A percentile compares a stretch with the other conserved stretches of the same genome.
Evolutionary conservation across 2,329 filamentous ascomycete genomes (phyloP).

Genomic region (Botrytis squamosa): DNA sequence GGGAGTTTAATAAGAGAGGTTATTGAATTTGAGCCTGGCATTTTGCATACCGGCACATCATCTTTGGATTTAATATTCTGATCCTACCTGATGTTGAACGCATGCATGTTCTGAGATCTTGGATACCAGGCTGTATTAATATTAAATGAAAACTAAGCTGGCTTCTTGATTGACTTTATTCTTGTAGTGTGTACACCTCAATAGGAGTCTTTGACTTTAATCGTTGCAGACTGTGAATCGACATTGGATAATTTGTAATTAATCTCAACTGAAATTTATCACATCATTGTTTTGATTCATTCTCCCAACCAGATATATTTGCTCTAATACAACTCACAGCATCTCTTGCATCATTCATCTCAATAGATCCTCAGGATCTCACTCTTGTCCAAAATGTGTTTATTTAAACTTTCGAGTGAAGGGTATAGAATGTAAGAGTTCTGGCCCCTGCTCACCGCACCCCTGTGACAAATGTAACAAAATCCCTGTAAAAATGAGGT

Average conservation of each 20-base stretch:
- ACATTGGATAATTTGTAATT: background rate
- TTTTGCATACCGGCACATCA: slow-evolving; percentile 4
- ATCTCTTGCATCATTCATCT: background rate
- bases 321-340: too few species aligned
- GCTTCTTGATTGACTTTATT: background rate
- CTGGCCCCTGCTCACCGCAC: too few species aligned
- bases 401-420: background rate
- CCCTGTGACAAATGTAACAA: too few species aligned
- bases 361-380: background rate
- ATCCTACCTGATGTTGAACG: background rate
- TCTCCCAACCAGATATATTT: background rate
- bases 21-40: background rate
- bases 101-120: background rate
- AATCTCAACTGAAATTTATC: background rate
- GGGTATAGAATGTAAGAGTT: background rate
- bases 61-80: slow-evolving; percentile 8
- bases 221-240: background rate
- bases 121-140: slow-evolving; percentile 14
- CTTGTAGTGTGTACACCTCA: too few species aligned
- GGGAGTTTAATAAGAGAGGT: slow-evolving; percentile 14
- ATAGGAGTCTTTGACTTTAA: background rate
- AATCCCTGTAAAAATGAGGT: too few species aligned
- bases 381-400: background rate
- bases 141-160: background rate
- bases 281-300: background rate